These are phyloP conservation scores for Ascoidea rubescens DNA, from an alignment of 805 yeast species.

Conservation along the genomic window DNA sequence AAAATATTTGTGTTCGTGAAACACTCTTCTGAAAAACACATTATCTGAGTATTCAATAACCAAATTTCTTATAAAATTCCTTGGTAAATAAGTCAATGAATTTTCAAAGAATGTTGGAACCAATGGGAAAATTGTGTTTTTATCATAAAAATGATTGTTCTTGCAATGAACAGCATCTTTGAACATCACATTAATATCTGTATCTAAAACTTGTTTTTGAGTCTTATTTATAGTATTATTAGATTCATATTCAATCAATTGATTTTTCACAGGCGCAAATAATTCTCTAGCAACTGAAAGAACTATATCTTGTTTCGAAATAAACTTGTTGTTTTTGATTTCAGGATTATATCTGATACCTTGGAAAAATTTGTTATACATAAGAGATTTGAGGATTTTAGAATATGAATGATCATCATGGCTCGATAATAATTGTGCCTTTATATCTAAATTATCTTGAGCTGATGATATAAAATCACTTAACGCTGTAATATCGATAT, in stretches of 20 bases:
- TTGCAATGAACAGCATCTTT: slow-evolving; percentile 16
- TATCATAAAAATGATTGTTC: slow-evolving; percentile 16
- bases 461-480: slow-evolving; percentile 16
- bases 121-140: slow-evolving; percentile 27
- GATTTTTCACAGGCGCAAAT: background rate
- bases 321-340: too few species aligned
- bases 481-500: slow-evolving; percentile 36
- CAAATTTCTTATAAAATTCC: slow-evolving; percentile 22
- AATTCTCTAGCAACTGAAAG: too few species aligned
- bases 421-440: background rate
- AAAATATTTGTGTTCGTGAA: slow-evolving; percentile 23
- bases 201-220: too few species aligned
- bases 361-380: too few species aligned
- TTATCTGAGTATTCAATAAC: slow-evolving; percentile 22
- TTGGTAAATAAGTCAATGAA: slow-evolving; percentile 30
- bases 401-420: background rate
- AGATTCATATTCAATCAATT: background rate
- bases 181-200: background rate
- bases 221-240: background rate
- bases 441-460: background rate
- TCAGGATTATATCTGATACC: background rate
- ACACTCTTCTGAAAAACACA: slow-evolving; percentile 13
- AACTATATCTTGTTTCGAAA: background rate
- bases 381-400: too few species aligned
- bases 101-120: slow-evolving; percentile 31